phyloP scores from a whole-genome alignment of 495 filamentous ascomycete genomes.

The Parmelia sp. region DNA sequence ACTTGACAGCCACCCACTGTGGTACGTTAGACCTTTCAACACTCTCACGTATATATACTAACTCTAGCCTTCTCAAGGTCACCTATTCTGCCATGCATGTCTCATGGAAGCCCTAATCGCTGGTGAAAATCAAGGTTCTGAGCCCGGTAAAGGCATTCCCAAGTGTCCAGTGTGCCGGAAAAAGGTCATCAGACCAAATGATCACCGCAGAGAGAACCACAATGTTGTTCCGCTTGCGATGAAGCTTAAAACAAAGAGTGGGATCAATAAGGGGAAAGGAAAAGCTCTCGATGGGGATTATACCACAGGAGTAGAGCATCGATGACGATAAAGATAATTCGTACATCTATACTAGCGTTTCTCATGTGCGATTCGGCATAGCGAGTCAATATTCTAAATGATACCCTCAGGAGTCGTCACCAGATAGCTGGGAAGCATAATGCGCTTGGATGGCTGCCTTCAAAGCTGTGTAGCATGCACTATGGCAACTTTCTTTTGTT shows the following conservation, averaged over 20 bases:
- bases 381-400: slow-evolving; percentile 2
- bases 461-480: background rate
- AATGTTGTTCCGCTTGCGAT: slow-evolving; percentile 54
- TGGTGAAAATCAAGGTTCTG: slow-evolving; percentile 40
- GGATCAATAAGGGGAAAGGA: slow-evolving; percentile 22
- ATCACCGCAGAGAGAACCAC: slow-evolving; percentile 35
- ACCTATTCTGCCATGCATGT: slow-evolving; percentile 80
- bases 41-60: background rate
- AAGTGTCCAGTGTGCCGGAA: slow-evolving; percentile 47
- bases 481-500: too few relatives aligned
- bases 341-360: slow-evolving; percentile 1
- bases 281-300: slow-evolving; percentile 2
- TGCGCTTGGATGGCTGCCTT: background rate
- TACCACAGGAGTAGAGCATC: background rate
- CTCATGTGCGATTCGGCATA: slow-evolving; percentile 1
- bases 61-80: slow-evolving; percentile 46
- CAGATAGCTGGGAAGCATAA: background rate
- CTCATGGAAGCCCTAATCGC: slow-evolving; percentile 68
- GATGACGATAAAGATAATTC: background rate
- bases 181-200: slow-evolving; percentile 27
- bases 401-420: background rate
- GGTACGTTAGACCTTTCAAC: slow-evolving; percentile 49
- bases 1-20: slow-evolving; percentile 73
- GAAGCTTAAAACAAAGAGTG: slow-evolving; percentile 48
- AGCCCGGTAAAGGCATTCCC: slow-evolving; percentile 27